These are phyloP conservation scores for Rehmannia glutinosa DNA, from an alignment of 257 asterid genomes.

Conservation along the genomic window DNA sequence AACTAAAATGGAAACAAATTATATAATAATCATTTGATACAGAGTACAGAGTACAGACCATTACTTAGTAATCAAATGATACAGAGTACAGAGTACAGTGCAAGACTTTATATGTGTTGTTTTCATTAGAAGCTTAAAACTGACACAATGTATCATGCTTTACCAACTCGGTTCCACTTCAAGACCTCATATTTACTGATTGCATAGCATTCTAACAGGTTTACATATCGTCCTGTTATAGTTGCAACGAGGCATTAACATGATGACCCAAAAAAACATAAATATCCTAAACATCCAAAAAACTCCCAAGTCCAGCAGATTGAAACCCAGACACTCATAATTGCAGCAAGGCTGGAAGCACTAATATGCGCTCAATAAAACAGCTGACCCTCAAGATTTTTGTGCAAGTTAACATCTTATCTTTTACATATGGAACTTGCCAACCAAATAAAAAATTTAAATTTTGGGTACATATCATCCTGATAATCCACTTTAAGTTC, in stretches of 20 bases:
- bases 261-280: neutral
- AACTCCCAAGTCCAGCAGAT: neutral
- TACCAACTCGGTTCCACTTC: neutral
- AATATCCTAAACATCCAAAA: neutral
- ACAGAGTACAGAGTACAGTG: too few relatives aligned
- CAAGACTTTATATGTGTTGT: neutral
- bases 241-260: neutral
- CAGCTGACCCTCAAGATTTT: neutral
- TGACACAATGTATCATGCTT: neutral
- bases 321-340: neutral
- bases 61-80: too few relatives aligned
- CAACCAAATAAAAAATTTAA: neutral
- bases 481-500: neutral
- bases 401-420: neutral
- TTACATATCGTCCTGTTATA: neutral
- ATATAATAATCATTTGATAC: too few relatives aligned
- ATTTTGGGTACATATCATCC: neutral
- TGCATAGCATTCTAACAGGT: too few relatives aligned
- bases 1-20: too few relatives aligned
- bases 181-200: neutral
- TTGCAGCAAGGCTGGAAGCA: neutral
- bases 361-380: neutral
- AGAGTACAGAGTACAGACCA: too few relatives aligned
- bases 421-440: neutral
- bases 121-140: neutral